Conservation (phyloP, 2,329 filamentous ascomycete genomes). For the Penicillium fuscoglaucum region DNA sequence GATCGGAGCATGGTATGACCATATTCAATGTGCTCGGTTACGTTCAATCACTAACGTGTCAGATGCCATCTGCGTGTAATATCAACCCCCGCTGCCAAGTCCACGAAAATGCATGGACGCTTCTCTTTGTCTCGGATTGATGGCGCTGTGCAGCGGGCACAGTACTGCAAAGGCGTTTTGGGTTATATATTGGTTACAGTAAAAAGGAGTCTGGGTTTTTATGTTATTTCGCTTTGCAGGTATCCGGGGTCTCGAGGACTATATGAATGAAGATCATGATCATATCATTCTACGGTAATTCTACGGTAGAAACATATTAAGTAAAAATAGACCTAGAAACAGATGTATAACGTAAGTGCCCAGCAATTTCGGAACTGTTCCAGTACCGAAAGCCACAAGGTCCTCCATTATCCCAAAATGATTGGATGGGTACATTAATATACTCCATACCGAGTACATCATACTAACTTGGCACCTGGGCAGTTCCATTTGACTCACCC, state of each 20-base stretch:
- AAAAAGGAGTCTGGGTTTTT: background rate
- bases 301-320: background rate
- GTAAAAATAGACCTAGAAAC: too few relatives aligned
- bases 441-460: background rate
- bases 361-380: background rate
- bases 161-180: background rate
- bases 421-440: background rate
- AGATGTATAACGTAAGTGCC: background rate
- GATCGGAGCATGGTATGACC: background rate
- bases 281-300: background rate
- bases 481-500: background rate
- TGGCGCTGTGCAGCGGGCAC: background rate
- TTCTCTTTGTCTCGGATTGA: background rate
- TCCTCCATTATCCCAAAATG: background rate
- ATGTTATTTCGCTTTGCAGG: background rate
- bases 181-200: background rate
- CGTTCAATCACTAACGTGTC: background rate
- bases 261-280: background rate
- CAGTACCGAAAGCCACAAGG: background rate
- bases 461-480: background rate
- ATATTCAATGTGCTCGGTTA: background rate
- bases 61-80: background rate
- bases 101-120: background rate
- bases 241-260: background rate
- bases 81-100: background rate